Conservation (phyloP, 306 rosid species). For the Cicer judaicum region DNA sequence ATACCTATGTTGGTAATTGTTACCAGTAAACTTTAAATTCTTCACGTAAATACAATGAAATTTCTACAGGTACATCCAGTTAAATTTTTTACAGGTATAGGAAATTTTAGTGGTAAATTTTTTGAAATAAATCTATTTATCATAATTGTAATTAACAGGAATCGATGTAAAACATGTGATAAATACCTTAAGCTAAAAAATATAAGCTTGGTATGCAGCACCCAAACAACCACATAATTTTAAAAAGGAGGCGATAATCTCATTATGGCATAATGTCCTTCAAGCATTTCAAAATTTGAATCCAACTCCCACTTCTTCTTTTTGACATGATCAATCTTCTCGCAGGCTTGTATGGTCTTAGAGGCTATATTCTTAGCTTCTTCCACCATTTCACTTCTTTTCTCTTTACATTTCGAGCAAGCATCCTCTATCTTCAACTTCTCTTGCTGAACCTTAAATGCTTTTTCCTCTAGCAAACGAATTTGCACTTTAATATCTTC, state of each 20-base stretch:
- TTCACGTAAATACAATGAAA: no score
- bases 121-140: no score
- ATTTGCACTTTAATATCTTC: conserved; percentile 12
- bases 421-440: conserved; percentile 8
- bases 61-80: no score
- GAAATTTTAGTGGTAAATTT: no score
- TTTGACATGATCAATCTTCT: not conserved
- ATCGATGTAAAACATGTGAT: no score
- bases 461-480: conserved; percentile 7
- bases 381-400: not conserved
- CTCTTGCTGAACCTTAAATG: not conserved
- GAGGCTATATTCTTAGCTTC: not conserved
- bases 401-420: not conserved
- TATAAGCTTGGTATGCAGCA: no score
- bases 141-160: no score
- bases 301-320: conserved; percentile 9
- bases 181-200: no score
- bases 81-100: no score
- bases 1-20: no score
- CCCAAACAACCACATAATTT: not conserved
- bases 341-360: not conserved
- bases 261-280: conserved; percentile 9
- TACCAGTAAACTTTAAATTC: no score
- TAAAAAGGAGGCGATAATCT: not conserved
- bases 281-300: not conserved